Evolutionary conservation across 495 filamentous ascomycete genomes (phyloP), one percentile per base, ranked within the genome.

Genomic region (Tuber indicum): DNA sequence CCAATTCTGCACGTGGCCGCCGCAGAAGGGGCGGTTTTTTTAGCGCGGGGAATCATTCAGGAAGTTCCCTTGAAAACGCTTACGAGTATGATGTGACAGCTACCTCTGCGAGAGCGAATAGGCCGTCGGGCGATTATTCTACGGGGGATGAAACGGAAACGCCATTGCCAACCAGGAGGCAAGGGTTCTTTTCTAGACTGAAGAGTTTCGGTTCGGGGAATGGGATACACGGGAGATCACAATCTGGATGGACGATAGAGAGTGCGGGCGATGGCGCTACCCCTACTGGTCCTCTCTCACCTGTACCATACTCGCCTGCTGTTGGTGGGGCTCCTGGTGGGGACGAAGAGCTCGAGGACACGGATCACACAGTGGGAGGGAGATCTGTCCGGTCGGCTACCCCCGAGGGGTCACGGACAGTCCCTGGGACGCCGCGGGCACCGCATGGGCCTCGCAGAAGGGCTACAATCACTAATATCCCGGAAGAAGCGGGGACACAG

Each of bases 241-340:
- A 74, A 36, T 81, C 79, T 17, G 82, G 82, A 58, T 83, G 82
- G 82, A 83, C 82, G 4, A 75, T 82, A 21, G 82, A 83, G 70
- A 76, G 72, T 43, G 72, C 76, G 73, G 81, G 78, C 26, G 82
- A 83, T 75, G 77, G 77, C 1, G 71, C 72, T 45, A 80, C 77
- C 7, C 80, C 80, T 23, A 70, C 39, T 10, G 78, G 78, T n/a
- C 78, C 78, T 12, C 70, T 80, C 32, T 79, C 78, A 16, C 78
- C 78, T 7, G 76, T 72, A 14, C 44, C 74, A 10, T 80, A 79
- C 49, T 79, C 78, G 16, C 78, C 78, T 39, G 77, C 78, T 1
- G 73, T 80, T 41, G 47, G 43, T 12, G 78, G 78, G 36, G 79
- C 79, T 45, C 78, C 71, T 3, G 77, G 75, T 52, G 77, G 80